Evolutionary conservation across 2,329 filamentous ascomycete genomes (phyloP).

Genomic region (Aspergillus transmontanensis): DNA sequence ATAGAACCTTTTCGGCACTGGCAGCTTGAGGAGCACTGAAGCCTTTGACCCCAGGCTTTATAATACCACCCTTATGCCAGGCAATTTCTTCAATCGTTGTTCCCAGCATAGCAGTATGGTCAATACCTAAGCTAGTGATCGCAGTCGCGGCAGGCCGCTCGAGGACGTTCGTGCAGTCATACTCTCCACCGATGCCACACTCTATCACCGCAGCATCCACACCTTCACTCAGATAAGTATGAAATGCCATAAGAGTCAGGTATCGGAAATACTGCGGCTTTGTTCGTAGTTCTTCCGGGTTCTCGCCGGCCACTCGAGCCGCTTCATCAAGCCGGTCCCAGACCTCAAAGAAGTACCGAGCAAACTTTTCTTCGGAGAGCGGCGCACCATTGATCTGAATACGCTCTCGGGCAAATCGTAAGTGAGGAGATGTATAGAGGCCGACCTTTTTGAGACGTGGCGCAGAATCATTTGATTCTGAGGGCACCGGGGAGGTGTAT

Average conservation of each 20-base stretch:
- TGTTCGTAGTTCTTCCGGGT: constrained; percentile 55
- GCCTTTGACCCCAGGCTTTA: constrained; percentile 67
- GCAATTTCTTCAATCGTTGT: constrained; percentile 78
- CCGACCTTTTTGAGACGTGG: constrained; percentile 62
- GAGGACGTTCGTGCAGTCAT: constrained; percentile 88
- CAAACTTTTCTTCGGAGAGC: constrained; percentile 68
- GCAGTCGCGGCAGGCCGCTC: constrained; percentile 69
- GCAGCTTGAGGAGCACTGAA: constrained; percentile 64
- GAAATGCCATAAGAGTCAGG: constrained; percentile 84
- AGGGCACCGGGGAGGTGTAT: constrained; percentile 51
- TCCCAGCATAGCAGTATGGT: constrained; percentile 81
- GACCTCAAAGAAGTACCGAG: constrained; percentile 78
- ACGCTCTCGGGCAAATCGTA: constrained; percentile 79
- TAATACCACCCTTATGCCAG: constrained; percentile 90
- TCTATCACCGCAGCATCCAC: constrained; percentile 82
- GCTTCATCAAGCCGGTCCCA: constrained; percentile 70
- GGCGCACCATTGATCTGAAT: constrained; percentile 78
- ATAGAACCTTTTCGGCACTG: constrained; percentile 58
- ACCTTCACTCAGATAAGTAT: constrained; percentile 75
- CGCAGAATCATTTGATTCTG: constrained; percentile 32
- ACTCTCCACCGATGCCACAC: constrained; percentile 91
- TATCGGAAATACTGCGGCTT: constrained; percentile 95
- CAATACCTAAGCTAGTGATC: constrained; percentile 80
- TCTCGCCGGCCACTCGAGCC: constrained; percentile 53
- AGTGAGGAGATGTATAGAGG: constrained; percentile 83